Percentiles rank a stretch among this genome's conserved stretches.
These are phyloP conservation scores for Cytospora mali DNA, from an alignment of 2,329 filamentous ascomycete genomes.

Conservation along the genomic window DNA sequence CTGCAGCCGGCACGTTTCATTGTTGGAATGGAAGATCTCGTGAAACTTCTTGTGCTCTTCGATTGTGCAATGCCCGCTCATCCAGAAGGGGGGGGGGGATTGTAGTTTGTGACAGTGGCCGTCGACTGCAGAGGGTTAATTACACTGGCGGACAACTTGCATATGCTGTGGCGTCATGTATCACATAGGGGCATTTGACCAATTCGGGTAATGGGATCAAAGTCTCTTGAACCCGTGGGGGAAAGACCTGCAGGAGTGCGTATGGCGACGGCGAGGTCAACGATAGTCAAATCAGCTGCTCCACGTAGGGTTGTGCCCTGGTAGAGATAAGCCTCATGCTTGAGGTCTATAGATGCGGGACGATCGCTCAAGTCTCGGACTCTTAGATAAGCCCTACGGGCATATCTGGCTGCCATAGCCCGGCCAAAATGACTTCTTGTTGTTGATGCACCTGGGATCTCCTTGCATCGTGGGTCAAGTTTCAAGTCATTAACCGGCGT, in stretches of 20 bases:
- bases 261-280: background rate
- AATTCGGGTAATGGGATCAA: background rate
- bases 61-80: slow-evolving; percentile 14
- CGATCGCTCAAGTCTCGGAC: slow-evolving; percentile 24
- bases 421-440: slow-evolving; percentile 3
- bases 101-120: background rate
- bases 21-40: slow-evolving; percentile 17
- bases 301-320: background rate
- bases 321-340: background rate
- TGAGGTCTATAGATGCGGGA: slow-evolving; percentile 25
- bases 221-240: background rate
- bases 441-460: slow-evolving; percentile 4
- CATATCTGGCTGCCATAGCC: background rate
- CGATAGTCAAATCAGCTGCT: background rate
- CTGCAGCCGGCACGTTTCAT: slow-evolving; percentile 16
- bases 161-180: slow-evolving; percentile 6
- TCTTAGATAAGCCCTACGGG: slow-evolving; percentile 6
- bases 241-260: background rate
- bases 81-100: background rate
- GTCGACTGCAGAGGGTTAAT: background rate
- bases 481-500: slow-evolving; percentile 27
- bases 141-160: background rate
- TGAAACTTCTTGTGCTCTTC: slow-evolving; percentile 18
- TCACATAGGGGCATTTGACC: background rate
- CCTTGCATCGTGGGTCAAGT: slow-evolving; percentile 28